phyloP scores from a whole-genome alignment of 2,329 filamentous ascomycete genomes.

The Neophaeococcomyces aloes region DNA sequence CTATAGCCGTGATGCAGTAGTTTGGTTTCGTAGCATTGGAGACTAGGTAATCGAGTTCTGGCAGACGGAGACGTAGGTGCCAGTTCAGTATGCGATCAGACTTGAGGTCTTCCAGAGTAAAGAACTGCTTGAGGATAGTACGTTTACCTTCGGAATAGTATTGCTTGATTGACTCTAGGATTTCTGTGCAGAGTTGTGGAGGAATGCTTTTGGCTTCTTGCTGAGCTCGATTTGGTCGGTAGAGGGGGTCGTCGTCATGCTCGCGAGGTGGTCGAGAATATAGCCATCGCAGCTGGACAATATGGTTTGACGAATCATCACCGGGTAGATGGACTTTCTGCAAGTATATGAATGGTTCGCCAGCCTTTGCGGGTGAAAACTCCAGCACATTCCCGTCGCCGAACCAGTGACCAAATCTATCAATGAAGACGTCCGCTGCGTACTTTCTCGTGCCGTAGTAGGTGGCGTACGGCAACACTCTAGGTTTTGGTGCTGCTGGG shows the following conservation, averaged over 20 bases:
- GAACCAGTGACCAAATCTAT: not conserved
- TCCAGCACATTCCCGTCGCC: not conserved
- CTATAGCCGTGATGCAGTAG: not conserved
- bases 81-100: slow-evolving; percentile 3
- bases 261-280: not conserved
- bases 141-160: not conserved
- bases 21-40: not conserved
- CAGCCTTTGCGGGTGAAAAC: not conserved
- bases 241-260: not conserved
- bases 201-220: not conserved
- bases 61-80: not conserved
- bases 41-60: not conserved
- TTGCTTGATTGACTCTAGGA: not conserved
- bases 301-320: not conserved
- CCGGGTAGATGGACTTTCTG: slow-evolving; percentile 3
- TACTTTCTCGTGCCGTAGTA: slow-evolving; percentile 1
- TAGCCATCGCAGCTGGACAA: slow-evolving; percentile 1
- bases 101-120: not conserved
- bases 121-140: not conserved
- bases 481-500: not conserved
- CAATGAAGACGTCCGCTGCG: not conserved
- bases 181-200: not conserved
- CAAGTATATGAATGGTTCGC: not conserved
- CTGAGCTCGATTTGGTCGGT: not conserved
- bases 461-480: slow-evolving; percentile 1